Evolutionary conservation across 352 stramenopile genomes (phyloP), one percentile per base, ranked within the genome.

Genomic region (Peronospora destructor): DNA sequence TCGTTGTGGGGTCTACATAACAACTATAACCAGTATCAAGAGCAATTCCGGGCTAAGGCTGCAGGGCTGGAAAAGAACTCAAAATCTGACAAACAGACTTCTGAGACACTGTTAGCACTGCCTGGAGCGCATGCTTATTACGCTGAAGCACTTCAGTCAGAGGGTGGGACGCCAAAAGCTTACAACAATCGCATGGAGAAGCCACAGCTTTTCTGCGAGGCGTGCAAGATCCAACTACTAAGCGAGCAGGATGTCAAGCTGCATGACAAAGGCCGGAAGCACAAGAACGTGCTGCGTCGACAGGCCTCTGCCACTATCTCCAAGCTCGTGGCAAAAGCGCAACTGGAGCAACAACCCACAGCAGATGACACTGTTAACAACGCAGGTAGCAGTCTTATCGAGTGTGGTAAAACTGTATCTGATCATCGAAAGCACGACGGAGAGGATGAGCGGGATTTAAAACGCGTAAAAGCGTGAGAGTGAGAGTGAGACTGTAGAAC

Each of bases 241-340:
- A 93, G 82, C 45, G 72, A 87, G 37, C 65, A 87, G 50, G 82
- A 93, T 56, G 64, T 86, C 0, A 74, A 63, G 33, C 54, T 90
- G 30, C 83, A 93, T 56, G 61, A 58, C 36, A 85, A 87, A 47
- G 83, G 83, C 35, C 88, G 88, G 57, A 84, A 81, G 32, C 83
- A 93, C 71, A 90, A 93, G 65, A 87, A 86, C 44, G 75, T 84
- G 44, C 30, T 86, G 36, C 73, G 77, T 38, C 55, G 62, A 21
- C 53, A 73, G 17, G 66, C 68, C 16, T 66, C 73, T 0, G 61
- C 64, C 2, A 81, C 76, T 7, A 64, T 85, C 21, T 83, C 76
- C 17, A 71, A 82, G 54, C 66, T 79, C 23, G 58, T 75, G 4
- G 41, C 53, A 6, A 66, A 68, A 51, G 52, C 56, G 2, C 58